Percentiles rank a stretch among this genome's conserved stretches.
These are phyloP conservation scores for Edaphochlamys debaryana DNA, from an alignment of 139 green algal genomes.

Conservation along the genomic window DNA sequence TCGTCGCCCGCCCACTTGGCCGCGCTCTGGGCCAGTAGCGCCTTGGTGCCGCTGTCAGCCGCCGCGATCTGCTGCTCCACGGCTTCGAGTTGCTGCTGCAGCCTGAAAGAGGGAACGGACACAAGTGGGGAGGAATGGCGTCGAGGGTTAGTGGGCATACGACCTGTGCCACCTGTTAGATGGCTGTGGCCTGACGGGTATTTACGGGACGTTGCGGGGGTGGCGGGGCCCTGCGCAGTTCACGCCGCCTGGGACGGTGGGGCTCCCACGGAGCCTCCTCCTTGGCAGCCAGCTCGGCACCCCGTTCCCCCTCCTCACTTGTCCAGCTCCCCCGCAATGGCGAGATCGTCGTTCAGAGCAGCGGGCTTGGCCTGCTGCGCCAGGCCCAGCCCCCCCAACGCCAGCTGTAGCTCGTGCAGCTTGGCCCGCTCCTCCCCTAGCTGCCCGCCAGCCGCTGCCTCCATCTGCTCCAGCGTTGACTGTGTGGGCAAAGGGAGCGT, in stretches of 20 bases:
- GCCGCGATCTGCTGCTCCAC: conserved; percentile 21
- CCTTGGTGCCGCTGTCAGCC: background rate
- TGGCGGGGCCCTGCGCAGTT: no score
- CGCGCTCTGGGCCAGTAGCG: background rate
- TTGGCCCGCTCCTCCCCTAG: conserved; percentile 23
- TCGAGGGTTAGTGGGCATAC: background rate
- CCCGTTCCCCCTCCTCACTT: background rate
- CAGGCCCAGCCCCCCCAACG: background rate
- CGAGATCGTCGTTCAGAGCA: background rate
- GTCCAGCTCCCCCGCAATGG: conserved; percentile 4
- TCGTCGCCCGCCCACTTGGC: conserved; percentile 1
- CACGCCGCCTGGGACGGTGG: no score
- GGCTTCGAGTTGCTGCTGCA: conserved; percentile 8
- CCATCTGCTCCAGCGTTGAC: background rate
- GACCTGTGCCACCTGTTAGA: background rate
- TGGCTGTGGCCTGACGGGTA: background rate
- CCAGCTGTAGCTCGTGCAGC: conserved; percentile 14
- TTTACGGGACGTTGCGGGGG: background rate
- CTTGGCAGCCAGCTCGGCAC: no score
- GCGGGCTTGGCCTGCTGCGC: background rate
- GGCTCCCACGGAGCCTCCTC: no score
- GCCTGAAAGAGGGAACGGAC: background rate
- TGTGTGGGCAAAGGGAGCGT: background rate
- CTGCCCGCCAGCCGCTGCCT: background rate
- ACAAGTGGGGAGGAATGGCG: background rate